A percentile compares a stretch with the other conserved stretches of the same genome.
Evolutionary conservation across 2,329 filamentous ascomycete species (phyloP).

Genomic region (Ceratocystis smalleyi): DNA sequence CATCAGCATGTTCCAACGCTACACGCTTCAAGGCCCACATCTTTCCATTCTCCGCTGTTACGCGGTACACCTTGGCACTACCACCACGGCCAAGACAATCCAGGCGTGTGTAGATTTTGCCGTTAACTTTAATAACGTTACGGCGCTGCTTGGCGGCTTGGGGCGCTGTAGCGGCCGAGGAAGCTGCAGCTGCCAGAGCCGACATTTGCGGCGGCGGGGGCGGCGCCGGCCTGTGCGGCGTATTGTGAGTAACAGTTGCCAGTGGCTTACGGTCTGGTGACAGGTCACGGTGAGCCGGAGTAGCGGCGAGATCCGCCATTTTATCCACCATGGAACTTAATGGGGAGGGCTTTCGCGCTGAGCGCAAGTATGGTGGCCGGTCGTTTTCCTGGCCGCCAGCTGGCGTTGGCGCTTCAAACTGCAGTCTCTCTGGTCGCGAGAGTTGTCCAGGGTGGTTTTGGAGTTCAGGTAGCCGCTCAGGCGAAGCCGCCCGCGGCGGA

Average conservation of each 20-base stretch:
- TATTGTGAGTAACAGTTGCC: conserved; percentile 43
- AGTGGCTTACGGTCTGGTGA: conserved; percentile 44
- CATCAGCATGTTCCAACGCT: conserved; percentile 77
- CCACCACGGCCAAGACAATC: conserved; percentile 86
- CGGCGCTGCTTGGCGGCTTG: conserved; percentile 58
- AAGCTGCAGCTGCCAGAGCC: conserved; percentile 78
- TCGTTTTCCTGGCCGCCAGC: conserved; percentile 75
- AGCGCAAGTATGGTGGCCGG: conserved; percentile 48
- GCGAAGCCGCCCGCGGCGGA: conserved; percentile 41
- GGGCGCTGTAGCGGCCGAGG: conserved; percentile 27
- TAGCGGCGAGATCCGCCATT: conserved; percentile 6
- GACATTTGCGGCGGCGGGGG: conserved; percentile 92
- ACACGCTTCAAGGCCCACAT: conserved; percentile 91
- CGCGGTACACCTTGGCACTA: conserved; percentile 85
- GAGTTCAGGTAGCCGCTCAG: conserved; percentile 21
- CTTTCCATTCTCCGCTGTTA: conserved; percentile 93
- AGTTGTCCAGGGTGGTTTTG: conserved; percentile 17
- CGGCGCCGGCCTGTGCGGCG: conserved; percentile 61
- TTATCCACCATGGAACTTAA: conserved; percentile 9
- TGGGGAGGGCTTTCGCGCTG: conserved; percentile 8
- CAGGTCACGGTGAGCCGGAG: conserved; percentile 16
- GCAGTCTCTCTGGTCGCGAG: conserved; percentile 2
- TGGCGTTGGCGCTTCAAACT: conserved; percentile 23
- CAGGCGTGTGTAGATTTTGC: conserved; percentile 75
- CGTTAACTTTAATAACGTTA: conserved; percentile 75